These are phyloP conservation scores for Grammothele lineata DNA, from an alignment of 768 basidiomycete species.

Conservation along the genomic window DNA sequence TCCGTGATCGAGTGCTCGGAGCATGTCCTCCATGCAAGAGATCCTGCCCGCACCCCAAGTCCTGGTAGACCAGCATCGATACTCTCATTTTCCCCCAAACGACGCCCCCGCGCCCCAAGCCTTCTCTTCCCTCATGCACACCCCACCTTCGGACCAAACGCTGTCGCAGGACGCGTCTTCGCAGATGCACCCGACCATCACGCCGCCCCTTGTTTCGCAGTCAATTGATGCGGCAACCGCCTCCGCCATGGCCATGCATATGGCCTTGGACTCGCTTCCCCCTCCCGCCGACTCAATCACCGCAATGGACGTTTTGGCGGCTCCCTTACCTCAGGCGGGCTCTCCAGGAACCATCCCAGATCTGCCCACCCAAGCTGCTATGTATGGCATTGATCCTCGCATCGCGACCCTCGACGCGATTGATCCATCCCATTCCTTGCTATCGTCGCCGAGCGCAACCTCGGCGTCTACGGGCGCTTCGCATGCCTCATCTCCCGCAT, in stretches of 20 bases:
- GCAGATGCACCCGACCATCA: constrained; percentile 18
- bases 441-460: constrained; percentile 29
- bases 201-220: constrained; percentile 22
- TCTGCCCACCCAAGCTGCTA: constrained; percentile 30
- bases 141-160: constrained; percentile 18
- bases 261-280: constrained; percentile 18
- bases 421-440: constrained; percentile 23
- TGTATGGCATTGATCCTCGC: constrained; percentile 36
- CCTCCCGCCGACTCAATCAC: constrained; percentile 12
- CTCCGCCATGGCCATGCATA: constrained; percentile 17
- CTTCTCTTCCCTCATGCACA: constrained; percentile 16
- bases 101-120: constrained; percentile 11
- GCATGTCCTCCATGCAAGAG: constrained; percentile 23
- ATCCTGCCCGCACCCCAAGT: constrained; percentile 14
- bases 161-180: constrained; percentile 15
- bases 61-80: constrained; percentile 21
- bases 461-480: constrained; percentile 30
- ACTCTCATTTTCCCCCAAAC: constrained; percentile 17
- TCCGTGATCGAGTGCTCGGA: constrained; percentile 9
- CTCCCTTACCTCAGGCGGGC: constrained; percentile 20
- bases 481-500: constrained; percentile 30
- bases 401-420: constrained; percentile 27
- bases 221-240: constrained; percentile 19
- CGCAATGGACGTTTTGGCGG: constrained; percentile 22
- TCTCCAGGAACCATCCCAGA: constrained; percentile 39